Percentiles rank a stretch among this genome's conserved stretches.
phyloP scores from a whole-genome alignment of 345 rosid genomes.

The Populus euphratica region DNA sequence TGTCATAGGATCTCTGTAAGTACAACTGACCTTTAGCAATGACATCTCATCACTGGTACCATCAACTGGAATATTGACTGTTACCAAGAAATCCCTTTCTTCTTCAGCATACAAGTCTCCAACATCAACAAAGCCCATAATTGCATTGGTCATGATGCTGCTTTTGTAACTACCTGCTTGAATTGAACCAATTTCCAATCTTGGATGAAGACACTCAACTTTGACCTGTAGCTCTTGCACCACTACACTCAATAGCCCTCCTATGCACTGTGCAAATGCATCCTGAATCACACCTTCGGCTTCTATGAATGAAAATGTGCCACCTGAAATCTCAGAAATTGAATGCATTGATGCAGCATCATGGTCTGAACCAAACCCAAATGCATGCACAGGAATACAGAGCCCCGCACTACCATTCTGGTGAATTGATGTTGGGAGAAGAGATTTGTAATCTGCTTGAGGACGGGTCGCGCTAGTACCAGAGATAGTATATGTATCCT shows the following conservation, averaged over 20 bases:
- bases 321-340: slow-evolving; percentile 84
- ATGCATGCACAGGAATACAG: slow-evolving; percentile 78
- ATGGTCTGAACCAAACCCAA: slow-evolving; percentile 90
- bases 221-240: slow-evolving; percentile 75
- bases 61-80: slow-evolving; percentile 61
- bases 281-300: slow-evolving; percentile 81
- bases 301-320: slow-evolving; percentile 93
- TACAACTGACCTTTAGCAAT: slow-evolving; percentile 62
- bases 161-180: slow-evolving; percentile 71
- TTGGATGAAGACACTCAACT: slow-evolving; percentile 48
- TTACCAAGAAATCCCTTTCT: slow-evolving; percentile 79
- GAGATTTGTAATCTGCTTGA: slow-evolving; percentile 48
- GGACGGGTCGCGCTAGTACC: slow-evolving; percentile 20
- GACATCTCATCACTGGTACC: slow-evolving; percentile 35
- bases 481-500: slow-evolving; percentile 27
- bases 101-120: slow-evolving; percentile 93
- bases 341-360: slow-evolving; percentile 92
- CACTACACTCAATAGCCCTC: slow-evolving; percentile 90
- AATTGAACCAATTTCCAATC: slow-evolving; percentile 50
- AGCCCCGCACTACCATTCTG: slow-evolving; percentile 39
- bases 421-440: slow-evolving; percentile 35
- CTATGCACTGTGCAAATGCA: slow-evolving; percentile 97
- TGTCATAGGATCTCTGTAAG: slow-evolving; percentile 65
- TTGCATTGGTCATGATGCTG: slow-evolving; percentile 38
- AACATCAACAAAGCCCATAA: slow-evolving; percentile 54